Base-by-base conservation (phyloP, 2,329 filamentous ascomycete genomes). In the Ophiocordyceps camponoti-leonardi region DNA sequence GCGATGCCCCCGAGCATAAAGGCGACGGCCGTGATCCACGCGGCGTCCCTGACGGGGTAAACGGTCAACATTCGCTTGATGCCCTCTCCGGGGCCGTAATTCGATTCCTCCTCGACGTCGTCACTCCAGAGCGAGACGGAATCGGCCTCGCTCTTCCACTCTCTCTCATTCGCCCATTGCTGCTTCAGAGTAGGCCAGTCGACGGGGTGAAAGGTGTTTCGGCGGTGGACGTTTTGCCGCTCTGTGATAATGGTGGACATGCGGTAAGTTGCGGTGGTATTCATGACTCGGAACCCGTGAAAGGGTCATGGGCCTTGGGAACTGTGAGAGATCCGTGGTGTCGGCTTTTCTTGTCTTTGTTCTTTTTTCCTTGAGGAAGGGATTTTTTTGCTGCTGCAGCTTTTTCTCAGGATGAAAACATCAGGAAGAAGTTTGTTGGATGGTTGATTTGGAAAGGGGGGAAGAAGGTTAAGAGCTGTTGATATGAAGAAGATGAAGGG, bases 251-350 rank as follows among this genome's bases (percentile, higher is more conserved):
- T 39, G 14, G 35, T 39, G 14, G 35, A 39, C 35, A 39, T 39
- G n/a, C 35, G 35, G 35, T 39, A 39, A 19, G 35, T 19, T n/a
- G 35, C 35, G 14, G 35, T 19, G n/a, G 35, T n/a, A 39, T 39
- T 39, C 35, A 39, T 39, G 35, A n/a, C 35, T 14, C 14, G 35
- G 35, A 52, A 54, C 35, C 44, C 47, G 13, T 4, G 18, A 39
- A 16, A 39, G 35, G 35, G n/a, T 39, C 35, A 39, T n/a, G 13
- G 35, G 30, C 30, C 30, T 10, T 3, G 30, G 30, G 30, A 33
- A 33, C 30, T 33, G 30, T 33, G 30, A 12, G 30, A 33, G 30
- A 33, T 33, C 30, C 30, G 30, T 33, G 30, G 30, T 33, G 30
- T 33, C 3, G 30, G 30, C 11, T 10, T 33, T 33, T 33, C n/a